Percentiles rank a stretch among this genome's conserved stretches.
phyloP scores from a whole-genome alignment of 208 protist species.

The Herpetomonas tarakana region DNA sequence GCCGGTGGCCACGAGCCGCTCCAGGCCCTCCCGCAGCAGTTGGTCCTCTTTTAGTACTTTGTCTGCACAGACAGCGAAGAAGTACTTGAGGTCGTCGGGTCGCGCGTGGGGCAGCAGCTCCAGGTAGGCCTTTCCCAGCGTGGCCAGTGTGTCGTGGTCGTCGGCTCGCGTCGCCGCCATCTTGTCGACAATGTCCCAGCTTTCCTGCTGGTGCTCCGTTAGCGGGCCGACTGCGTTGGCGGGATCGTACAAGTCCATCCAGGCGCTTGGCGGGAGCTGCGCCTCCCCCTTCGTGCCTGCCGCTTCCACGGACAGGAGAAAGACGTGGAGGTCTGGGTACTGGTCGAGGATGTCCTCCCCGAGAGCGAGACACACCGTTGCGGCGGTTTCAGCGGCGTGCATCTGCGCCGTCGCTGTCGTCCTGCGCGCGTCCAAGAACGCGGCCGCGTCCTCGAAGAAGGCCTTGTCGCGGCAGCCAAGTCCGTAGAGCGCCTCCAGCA shows the following conservation, averaged over 20 bases:
- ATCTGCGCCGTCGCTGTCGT: slow-evolving; percentile 17
- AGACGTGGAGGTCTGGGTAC: slow-evolving; percentile 36
- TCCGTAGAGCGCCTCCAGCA: slow-evolving; percentile 34
- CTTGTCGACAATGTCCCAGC: slow-evolving; percentile 60
- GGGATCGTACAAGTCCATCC: slow-evolving; percentile 80
- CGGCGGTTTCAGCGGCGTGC: slow-evolving; percentile 42
- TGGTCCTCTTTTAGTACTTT: slow-evolving; percentile 87
- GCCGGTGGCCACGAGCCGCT: slow-evolving; percentile 43
- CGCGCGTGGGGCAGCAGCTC: slow-evolving; percentile 43
- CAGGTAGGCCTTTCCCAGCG: slow-evolving; percentile 60
- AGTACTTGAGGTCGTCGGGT: slow-evolving; percentile 82
- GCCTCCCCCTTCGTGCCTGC: slow-evolving; percentile 38
- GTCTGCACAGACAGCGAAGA: slow-evolving; percentile 81
- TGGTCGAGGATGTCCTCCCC: slow-evolving; percentile 48
- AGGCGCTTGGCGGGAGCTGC: slow-evolving; percentile 45
- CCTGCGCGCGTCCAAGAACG: slow-evolving; percentile 39
- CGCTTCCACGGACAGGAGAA: slow-evolving; percentile 40
- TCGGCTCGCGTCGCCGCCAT: slow-evolving; percentile 67
- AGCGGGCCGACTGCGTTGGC: slow-evolving; percentile 46
- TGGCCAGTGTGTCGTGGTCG: slow-evolving; percentile 30
- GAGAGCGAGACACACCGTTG: slow-evolving; percentile 36
- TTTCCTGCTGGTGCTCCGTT: slow-evolving; percentile 54
- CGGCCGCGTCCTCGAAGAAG: slow-evolving; percentile 46
- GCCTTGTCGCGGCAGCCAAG: slow-evolving; percentile 45
- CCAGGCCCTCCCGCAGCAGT: slow-evolving; percentile 66